Evolutionary conservation across 2,329 filamentous ascomycete species (phyloP), one percentile per base, ranked within the genome.

Genomic region (Zopfia rhizophila): DNA sequence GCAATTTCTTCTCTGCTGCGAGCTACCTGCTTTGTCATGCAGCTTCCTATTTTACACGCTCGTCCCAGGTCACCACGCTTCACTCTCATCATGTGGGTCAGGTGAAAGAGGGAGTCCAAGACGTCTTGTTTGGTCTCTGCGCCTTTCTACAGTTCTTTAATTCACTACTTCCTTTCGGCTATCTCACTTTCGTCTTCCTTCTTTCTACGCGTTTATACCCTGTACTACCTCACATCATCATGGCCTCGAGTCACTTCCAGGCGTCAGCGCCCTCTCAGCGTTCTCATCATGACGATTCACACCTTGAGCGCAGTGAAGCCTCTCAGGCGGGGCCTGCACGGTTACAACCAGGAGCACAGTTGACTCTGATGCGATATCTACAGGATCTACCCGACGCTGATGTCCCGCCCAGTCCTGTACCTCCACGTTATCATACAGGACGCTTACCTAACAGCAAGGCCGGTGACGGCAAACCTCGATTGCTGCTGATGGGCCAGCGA

Each of bases 401-500:
- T 42, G 62, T 66, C 35, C 72, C 72, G 25, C 63, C 65, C 32
- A 66, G 61, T 32, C 68, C 72, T 23, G 61, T 70, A 37, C 58
- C 62, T 17, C 72, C 71, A 16, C 69, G 68, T 31, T 75, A 68
- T 48, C 73, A 75, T 49, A 75, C 72, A 7, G 73, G 74, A 13
- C 66, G 72, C n/a, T 51, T 77, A 30, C 72, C 73, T 14, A 76
- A 76, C 51, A 75, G 72, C 56, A 82, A 80, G 53, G 71, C 77
- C 30, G 77, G 77, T 45, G 79, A 83, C 81, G 73, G 81, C 39
- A 95, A 94, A 71, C 94, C 94, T 23, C 85, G 92, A 60, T 76
- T 99, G 40, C 77, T 99, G 45, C 78, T 99, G 56, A 97, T 99
- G 94, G 94, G 94, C 3, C 90, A 97, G 74, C 85, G 92, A 77